Percentiles rank a stretch among this genome's conserved stretches.
Evolutionary conservation across 164 flowering plant species (phyloP).

Genomic region (Chimonanthus salicifolius): DNA sequence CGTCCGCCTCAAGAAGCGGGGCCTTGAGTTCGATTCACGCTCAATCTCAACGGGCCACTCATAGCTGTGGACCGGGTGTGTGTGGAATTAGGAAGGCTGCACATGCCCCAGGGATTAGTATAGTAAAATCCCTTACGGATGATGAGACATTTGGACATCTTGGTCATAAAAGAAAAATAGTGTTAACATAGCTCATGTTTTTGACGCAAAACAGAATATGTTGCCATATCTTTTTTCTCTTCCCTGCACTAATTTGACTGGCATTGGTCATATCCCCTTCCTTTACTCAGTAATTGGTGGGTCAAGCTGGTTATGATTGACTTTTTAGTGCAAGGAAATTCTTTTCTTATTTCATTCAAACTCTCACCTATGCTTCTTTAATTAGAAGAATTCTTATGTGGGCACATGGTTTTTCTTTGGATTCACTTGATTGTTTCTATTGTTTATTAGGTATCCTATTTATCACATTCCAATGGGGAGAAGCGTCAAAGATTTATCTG

Average conservation of each 20-base stretch:
- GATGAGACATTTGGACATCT: too few relatives aligned
- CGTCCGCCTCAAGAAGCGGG: too few relatives aligned
- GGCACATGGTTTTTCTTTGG: background rate
- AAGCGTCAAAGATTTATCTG: slow-evolving; percentile 38
- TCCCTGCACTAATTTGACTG: background rate
- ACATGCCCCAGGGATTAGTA: too few relatives aligned
- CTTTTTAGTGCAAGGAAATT: background rate
- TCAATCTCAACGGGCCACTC: too few relatives aligned
- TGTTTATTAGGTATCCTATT: slow-evolving; percentile 52
- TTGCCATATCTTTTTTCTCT: background rate
- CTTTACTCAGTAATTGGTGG: background rate
- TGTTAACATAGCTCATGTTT: background rate
- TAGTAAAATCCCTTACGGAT: background rate
- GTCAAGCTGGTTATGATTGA: background rate
- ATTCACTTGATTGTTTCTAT: background rate
- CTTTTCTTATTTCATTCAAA: background rate
- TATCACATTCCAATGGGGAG: slow-evolving; percentile 49
- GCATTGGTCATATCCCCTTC: background rate
- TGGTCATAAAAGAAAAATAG: background rate
- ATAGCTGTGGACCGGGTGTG: too few relatives aligned
- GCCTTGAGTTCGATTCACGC: too few relatives aligned
- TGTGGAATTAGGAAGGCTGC: too few relatives aligned
- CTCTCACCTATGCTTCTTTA: background rate
- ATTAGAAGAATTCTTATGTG: background rate
- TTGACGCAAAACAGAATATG: background rate